A percentile compares a stretch with the other conserved stretches of the same genome.
Conservation (phyloP, 2,329 filamentous ascomycete genomes). For the Pseudocercospora fijiensis region DNA sequence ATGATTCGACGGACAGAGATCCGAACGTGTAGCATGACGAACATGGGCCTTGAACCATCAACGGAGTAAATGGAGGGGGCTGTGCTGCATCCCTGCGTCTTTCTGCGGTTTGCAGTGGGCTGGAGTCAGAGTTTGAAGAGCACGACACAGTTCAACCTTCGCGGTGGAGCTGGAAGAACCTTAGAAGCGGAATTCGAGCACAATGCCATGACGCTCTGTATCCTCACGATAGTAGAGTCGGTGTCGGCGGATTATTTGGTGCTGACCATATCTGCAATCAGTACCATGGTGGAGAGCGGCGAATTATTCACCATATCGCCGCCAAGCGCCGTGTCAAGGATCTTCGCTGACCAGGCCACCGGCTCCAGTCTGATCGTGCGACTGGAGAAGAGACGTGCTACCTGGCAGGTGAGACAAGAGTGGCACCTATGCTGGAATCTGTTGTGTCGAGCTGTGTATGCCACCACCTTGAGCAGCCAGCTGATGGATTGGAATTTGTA, state of each 20-base stretch:
- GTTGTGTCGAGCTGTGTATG: slow-evolving; percentile 24
- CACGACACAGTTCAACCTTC: not conserved
- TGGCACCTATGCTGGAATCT: slow-evolving; percentile 9
- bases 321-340: not conserved
- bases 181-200: not conserved
- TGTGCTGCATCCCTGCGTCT: not conserved
- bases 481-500: slow-evolving; percentile 21
- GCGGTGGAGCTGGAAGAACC: not conserved
- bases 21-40: not conserved
- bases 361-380: not conserved
- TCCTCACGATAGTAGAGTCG: not conserved
- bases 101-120: not conserved
- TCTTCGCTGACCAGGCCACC: not conserved
- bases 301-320: not conserved
- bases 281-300: not conserved
- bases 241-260: not conserved
- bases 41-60: not conserved
- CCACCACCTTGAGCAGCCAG: slow-evolving; percentile 22
- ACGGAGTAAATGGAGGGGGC: not conserved
- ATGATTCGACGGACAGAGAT: not conserved
- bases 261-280: not conserved
- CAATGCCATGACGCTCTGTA: not conserved
- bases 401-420: not conserved
- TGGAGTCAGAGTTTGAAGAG: not conserved
- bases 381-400: no score